phyloP scores from a whole-genome alignment of 192 early-diverging fungal species.

The Cetraspora pellucida region DNA sequence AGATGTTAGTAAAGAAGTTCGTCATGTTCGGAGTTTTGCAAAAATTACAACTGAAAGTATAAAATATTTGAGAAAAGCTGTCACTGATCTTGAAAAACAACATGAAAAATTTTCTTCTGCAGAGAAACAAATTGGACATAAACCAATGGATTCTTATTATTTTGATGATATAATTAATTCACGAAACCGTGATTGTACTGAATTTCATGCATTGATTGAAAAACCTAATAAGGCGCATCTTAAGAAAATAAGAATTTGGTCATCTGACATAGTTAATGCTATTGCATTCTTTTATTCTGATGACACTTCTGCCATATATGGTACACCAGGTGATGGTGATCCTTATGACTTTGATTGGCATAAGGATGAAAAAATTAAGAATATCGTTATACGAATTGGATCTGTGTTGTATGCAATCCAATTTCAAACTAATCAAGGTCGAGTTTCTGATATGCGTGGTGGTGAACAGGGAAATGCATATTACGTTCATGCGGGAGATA shows the following conservation, averaged over 20 bases:
- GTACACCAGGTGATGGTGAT: not conserved
- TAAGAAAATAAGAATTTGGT: not conserved
- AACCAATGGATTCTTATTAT: not conserved
- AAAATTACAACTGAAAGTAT: not conserved
- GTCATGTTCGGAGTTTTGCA: not conserved
- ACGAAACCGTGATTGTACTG: slow-evolving; percentile 5
- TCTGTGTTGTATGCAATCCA: slow-evolving; percentile 6
- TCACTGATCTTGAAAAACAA: not conserved
- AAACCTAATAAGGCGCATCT: not conserved
- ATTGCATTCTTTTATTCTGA: slow-evolving; percentile 11
- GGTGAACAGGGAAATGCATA: not conserved
- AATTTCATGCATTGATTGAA: slow-evolving; percentile 1
- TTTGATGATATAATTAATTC: not conserved
- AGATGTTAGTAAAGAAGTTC: not conserved
- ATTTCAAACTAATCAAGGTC: slow-evolving; percentile 13
- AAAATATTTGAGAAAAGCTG: slow-evolving; percentile 4
- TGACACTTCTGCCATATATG: not conserved
- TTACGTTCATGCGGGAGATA: not conserved
- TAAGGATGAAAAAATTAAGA: not conserved
- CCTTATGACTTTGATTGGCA: slow-evolving; percentile 2
- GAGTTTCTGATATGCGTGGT: not conserved
- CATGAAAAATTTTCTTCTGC: not conserved
- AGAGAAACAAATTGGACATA: not conserved
- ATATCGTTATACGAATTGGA: not conserved
- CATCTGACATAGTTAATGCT: slow-evolving; percentile 11